Conservation (phyloP, 345 rosid species). For the Gossypium thurberi region DNA sequence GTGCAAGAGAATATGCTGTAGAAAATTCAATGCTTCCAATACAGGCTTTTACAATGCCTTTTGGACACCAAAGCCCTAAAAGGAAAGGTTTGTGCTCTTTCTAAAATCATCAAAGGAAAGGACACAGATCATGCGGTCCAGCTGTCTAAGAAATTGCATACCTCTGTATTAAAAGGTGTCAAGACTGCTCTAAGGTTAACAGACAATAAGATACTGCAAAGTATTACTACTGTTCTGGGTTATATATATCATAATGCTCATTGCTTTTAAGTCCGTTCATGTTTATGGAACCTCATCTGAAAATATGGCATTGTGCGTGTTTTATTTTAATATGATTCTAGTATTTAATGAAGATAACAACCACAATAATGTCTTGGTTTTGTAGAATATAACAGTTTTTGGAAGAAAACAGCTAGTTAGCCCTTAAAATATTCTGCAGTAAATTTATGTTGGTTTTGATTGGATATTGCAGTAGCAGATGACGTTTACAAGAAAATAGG, state of each 20-base stretch:
- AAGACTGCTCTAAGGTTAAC: background rate
- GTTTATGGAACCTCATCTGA: background rate
- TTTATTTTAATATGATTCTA: background rate
- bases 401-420: background rate
- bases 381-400: background rate
- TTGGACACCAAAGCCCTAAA: slow-evolving; percentile 15
- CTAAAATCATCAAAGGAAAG: background rate
- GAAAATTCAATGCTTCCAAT: slow-evolving; percentile 14
- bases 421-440: slow-evolving; percentile 1
- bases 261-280: background rate
- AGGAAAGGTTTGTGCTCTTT: slow-evolving; percentile 26
- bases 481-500: slow-evolving; percentile 24
- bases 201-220: background rate
- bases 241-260: background rate
- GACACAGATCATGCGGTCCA: background rate
- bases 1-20: slow-evolving; percentile 15
- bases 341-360: background rate
- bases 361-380: background rate
- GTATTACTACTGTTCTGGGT: background rate
- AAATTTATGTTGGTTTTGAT: slow-evolving; percentile 18
- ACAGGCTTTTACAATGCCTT: slow-evolving; percentile 10
- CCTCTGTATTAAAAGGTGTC: background rate
- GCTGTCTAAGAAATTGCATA: background rate
- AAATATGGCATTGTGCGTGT: background rate
- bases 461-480: slow-evolving; percentile 39